A percentile compares a stretch with the other conserved stretches of the same genome.
Evolutionary conservation across 495 filamentous ascomycete genomes (phyloP).

Genomic region (Eremomyces bilateralis): DNA sequence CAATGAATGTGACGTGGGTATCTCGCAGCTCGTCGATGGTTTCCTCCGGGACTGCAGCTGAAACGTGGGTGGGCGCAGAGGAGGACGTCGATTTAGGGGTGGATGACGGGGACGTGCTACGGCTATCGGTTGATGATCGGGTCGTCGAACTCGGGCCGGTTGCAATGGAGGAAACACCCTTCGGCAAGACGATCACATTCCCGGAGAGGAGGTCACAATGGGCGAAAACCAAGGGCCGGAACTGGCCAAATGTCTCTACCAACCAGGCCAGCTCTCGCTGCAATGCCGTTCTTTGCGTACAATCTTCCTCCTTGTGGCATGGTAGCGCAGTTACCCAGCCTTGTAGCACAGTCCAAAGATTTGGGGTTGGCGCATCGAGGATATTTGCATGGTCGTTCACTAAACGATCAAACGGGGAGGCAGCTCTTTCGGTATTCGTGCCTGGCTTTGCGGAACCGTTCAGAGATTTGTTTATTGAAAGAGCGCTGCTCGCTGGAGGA

Average conservation of each 20-base stretch:
- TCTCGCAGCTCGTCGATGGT: no score
- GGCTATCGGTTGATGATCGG: slow-evolving; percentile 12
- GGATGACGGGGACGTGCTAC: slow-evolving; percentile 9
- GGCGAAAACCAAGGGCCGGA: slow-evolving; percentile 61
- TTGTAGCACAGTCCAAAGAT: slow-evolving; percentile 84
- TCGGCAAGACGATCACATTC: slow-evolving; percentile 58
- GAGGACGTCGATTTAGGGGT: not conserved
- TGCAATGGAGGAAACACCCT: no score
- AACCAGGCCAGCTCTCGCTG: slow-evolving; percentile 54
- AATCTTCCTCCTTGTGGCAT: slow-evolving; percentile 40
- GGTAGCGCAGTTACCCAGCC: slow-evolving; percentile 88
- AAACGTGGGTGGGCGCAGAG: not conserved
- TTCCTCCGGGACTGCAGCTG: no score
- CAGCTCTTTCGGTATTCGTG: no score
- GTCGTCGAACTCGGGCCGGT: slow-evolving; percentile 12
- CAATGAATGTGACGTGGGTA: slow-evolving; percentile 59
- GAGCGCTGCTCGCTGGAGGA: no score
- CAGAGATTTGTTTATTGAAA: no score
- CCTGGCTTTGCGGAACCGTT: slow-evolving; percentile 10
- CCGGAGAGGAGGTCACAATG: slow-evolving; percentile 90
- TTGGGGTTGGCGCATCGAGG: slow-evolving; percentile 29
- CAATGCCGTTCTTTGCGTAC: slow-evolving; percentile 37
- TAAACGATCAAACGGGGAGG: no score
- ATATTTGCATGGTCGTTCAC: slow-evolving; percentile 1
- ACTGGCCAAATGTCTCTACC: slow-evolving; percentile 45